Evolutionary conservation across 441 rosid genomes (phyloP), one percentile per base, ranked within the genome.

Genomic region (Bruguiera hainesii): DNA sequence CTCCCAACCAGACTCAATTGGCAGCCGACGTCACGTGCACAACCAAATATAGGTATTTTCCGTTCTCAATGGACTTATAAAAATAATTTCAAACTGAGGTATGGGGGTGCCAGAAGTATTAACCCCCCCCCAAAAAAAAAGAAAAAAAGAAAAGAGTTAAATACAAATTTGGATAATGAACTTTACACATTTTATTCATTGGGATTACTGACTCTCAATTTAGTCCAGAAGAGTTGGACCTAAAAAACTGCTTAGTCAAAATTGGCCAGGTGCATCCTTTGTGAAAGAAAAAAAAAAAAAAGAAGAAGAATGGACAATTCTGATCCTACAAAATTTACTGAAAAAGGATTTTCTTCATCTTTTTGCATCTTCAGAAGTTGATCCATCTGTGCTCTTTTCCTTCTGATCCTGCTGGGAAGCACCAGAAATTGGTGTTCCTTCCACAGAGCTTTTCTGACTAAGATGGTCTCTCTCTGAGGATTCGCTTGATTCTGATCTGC

Each of bases 331-430:
- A 46, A 61, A 51, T 61, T 49, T 49, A 59, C 56, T 4, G 21
- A 26, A 29, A 5, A 5, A 64, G 52, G 63, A 7, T 19, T 60
- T 65, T 39, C 52, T 56, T 77, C 69, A 76, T 65, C 66, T 63
- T 64, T 64, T 55, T 55, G 25, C 58, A 55, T 4, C 58, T 4
- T 4, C 10, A 52, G 73, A 68, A 67, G 70, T 71, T 64, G 65
- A 68, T 64, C 39, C 69, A 35, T 33, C 73, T 58, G 50, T 26
- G 64, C 62, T 66, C 58, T 55, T 76, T 56, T 67, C 48, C 57
- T 51, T 70, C 52, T 65, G 79, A 66, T 74, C 81, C 63, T 77
- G 65, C 67, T 11, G 61, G 33, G 78, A 60, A 71, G 75, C 46
- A 71, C 56, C 75, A 55, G 64, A 57, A 46, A 25, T 51, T 18